Conservation (phyloP, 2,329 filamentous ascomycete genomes). For the Stemphylium beticola region DNA sequence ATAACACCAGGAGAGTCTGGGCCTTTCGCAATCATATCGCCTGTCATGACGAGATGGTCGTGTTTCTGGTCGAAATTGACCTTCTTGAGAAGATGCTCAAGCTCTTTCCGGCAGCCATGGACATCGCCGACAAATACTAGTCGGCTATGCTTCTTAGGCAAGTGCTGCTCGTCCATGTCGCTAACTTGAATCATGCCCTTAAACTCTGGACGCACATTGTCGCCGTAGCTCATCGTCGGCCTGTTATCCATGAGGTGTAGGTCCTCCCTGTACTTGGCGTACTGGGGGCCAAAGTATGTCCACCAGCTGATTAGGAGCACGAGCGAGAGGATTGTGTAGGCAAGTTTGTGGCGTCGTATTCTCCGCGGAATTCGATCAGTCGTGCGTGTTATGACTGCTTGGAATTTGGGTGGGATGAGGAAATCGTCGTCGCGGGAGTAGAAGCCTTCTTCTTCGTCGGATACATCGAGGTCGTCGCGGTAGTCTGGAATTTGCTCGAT, state of each 20-base stretch:
- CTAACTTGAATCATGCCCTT: slow-evolving; percentile 58
- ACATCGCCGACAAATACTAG: slow-evolving; percentile 89
- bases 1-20: slow-evolving; percentile 82
- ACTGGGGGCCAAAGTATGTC: slow-evolving; percentile 45
- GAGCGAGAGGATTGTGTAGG: slow-evolving; percentile 38
- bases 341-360: slow-evolving; percentile 45
- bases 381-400: slow-evolving; percentile 31
- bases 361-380: slow-evolving; percentile 42
- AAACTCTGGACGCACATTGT: slow-evolving; percentile 56
- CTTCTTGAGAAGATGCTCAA: slow-evolving; percentile 66
- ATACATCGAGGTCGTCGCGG: slow-evolving; percentile 41
- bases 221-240: slow-evolving; percentile 50
- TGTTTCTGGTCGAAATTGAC: slow-evolving; percentile 65
- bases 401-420: slow-evolving; percentile 42
- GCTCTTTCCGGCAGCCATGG: slow-evolving; percentile 79
- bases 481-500: slow-evolving; percentile 41
- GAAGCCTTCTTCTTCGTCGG: slow-evolving; percentile 49
- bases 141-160: slow-evolving; percentile 60
- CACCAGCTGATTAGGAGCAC: slow-evolving; percentile 46
- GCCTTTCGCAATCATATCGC: slow-evolving; percentile 71
- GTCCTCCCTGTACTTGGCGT: slow-evolving; percentile 44
- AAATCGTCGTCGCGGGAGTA: slow-evolving; percentile 46
- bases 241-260: slow-evolving; percentile 42
- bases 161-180: slow-evolving; percentile 54
- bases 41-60: slow-evolving; percentile 55